Evolutionary conservation across 768 basidiomycete genomes (phyloP), one percentile per base, ranked within the genome.

Genomic region (Pholiota microspora): DNA sequence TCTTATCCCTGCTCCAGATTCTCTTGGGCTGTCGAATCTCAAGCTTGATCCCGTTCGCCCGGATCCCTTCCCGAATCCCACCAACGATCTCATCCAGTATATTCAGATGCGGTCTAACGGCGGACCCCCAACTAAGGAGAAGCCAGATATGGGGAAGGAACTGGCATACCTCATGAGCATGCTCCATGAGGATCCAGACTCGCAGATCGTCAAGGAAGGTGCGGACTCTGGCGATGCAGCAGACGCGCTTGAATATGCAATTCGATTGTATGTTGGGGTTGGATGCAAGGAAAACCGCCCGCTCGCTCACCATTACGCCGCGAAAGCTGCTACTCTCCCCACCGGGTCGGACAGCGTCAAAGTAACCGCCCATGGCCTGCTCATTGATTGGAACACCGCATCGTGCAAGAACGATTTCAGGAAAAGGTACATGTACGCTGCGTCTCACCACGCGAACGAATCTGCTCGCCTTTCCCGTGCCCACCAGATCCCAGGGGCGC

Each of bases 361-460:
- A 28, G 57, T 47, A 12, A 58, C 53, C 7, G 60, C 57, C 1
- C 60, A 61, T 38, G 45, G 57, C 2, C 5, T 50, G 12, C 57
- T 61, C 24, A 18, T 56, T 10, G 31, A 53, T 16, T 61, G 60
- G 60, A 54, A 51, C n/a, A n/a, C 56, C 47, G 10, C 21, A 13
- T 28, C 36, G 8, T 27, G 44, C 28, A 13, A 12, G 9, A 25
- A 5, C 27, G 47, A 58, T 29, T 31, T 54, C 12, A 47, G 48
- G n/a, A 49, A 7, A 24, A 18, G 55, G 1, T 59, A 58, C 49
- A 13, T 59, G 13, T 54, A 58, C 24, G 57, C 57, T 10, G 60
- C 60, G 15, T 46, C 31, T 10, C 55, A 61, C 49, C 60, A 61
- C 27, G 53, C 56, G 25, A 61, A 59, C 32, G 15, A 38, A 1